These are phyloP conservation scores for Secale cereale DNA, from an alignment of 176 grass and related monocot species.

Conservation along the genomic window DNA sequence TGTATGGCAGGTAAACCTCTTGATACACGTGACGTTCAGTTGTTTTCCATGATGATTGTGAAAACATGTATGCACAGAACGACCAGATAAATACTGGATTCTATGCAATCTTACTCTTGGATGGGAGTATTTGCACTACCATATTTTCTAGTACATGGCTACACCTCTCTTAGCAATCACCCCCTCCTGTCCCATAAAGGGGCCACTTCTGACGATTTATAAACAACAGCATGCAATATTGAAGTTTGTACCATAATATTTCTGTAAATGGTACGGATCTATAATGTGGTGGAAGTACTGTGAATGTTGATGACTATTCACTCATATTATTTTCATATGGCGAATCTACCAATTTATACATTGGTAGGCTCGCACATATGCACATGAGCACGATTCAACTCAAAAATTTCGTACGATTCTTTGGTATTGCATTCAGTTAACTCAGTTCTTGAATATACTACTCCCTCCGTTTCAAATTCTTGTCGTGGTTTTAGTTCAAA, in stretches of 20 bases:
- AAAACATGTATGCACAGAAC: neutral
- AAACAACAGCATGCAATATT: neutral
- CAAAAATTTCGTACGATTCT: neutral
- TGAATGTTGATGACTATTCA: neutral
- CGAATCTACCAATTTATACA: neutral
- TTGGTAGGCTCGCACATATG: neutral
- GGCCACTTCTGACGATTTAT: neutral
- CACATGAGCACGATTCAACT: neutral
- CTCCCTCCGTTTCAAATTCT: too few relatives aligned
- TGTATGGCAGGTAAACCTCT: conserved; percentile 67
- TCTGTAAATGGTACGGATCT: neutral
- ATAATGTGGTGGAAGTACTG: neutral
- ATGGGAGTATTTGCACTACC: neutral
- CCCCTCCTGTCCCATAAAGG: neutral
- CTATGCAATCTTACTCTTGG: neutral
- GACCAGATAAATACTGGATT: neutral
- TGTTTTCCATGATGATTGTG: conserved; percentile 5
- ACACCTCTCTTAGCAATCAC: neutral
- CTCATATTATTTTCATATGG: neutral
- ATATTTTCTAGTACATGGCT: neutral
- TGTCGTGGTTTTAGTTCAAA: too few relatives aligned
- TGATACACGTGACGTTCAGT: neutral
- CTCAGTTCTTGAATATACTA: neutral
- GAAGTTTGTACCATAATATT: neutral
- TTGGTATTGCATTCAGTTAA: neutral